Base-by-base conservation (phyloP, 768 basidiomycete genomes). In the Russula foetens region DNA sequence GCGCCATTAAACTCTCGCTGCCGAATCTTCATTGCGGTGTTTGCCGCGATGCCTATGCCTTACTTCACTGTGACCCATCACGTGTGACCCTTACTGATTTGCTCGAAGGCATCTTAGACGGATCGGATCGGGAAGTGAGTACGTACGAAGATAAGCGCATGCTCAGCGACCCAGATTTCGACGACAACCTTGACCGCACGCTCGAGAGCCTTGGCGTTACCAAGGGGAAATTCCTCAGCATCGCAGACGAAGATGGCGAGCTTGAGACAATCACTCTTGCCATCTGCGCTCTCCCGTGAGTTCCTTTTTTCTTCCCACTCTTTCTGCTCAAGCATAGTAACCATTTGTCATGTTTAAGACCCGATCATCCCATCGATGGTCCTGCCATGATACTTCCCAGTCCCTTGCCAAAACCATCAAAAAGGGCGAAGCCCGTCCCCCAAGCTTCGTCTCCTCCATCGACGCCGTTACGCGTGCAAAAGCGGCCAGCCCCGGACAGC, bases 91-190 rank as follows among this genome's bases (percentile, higher is more conserved):
- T 99, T 0, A 80, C 87, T 0, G 84, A 90, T 48, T 75, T 98
- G 9, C 80, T 97, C 6, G 74, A 78, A 39, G 83, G 84, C 1
- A 73, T 93, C 5, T 74, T 94, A 33, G 82, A 85, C 9, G 65
- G 56, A n/a, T 77, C 77, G 8, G 81, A 76, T 69, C 75, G 74
- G 4, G 68, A 70, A 48, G 69, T 77, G n/a, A 88, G 84, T 65
- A 87, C 95, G 38, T 91, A 86, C 67, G 92, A 98, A 71, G 93
- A 90, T 49, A 86, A 88, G 67, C 79, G 94, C 46, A 73, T 99
- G 47, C 74, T 99, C 57, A 88, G 84, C 64, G 97, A 98, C 68
- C 92, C 92, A 7, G 96, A 98, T 69, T 96, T 89, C 80, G 88
- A 92, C 48, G 95, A 98, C 67, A 98, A 98, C 67, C 70, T 82